phyloP scores from a whole-genome alignment of 306 rosid genomes.

The Lagenaria siceraria region DNA sequence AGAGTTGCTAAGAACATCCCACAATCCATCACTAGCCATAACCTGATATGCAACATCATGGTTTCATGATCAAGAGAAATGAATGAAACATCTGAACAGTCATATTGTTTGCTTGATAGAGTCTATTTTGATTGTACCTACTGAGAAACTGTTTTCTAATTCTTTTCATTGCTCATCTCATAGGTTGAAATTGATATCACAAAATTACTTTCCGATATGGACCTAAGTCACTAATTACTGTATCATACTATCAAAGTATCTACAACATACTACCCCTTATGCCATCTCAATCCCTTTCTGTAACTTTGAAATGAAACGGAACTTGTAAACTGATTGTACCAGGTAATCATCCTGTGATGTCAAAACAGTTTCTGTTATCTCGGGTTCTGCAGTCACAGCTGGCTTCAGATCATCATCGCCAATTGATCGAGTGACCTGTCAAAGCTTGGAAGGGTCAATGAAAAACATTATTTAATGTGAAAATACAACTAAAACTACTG shows the following conservation, averaged over 20 bases:
- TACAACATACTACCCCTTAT: neutral
- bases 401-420: conserved; percentile 94
- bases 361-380: conserved; percentile 52
- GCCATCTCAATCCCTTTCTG: neutral
- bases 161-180: neutral
- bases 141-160: neutral
- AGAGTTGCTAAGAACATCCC: conserved; percentile 68
- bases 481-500: neutral
- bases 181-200: neutral
- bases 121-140: neutral
- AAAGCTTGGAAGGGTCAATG: neutral
- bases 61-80: neutral
- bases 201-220: neutral
- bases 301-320: neutral
- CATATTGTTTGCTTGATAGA: neutral
- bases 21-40: conserved; percentile 91
- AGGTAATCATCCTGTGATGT: conserved; percentile 62
- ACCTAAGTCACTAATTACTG: neutral
- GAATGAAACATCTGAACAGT: neutral
- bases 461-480: neutral
- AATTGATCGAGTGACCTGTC: conserved; percentile 87
- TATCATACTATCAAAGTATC: neutral
- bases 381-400: conserved; percentile 94
- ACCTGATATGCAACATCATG: conserved; percentile 29
- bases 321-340: conserved; percentile 23